These are phyloP conservation scores for Aureobasidium subglaciale DNA, from an alignment of 2,329 filamentous ascomycete genomes.

Conservation along the genomic window DNA sequence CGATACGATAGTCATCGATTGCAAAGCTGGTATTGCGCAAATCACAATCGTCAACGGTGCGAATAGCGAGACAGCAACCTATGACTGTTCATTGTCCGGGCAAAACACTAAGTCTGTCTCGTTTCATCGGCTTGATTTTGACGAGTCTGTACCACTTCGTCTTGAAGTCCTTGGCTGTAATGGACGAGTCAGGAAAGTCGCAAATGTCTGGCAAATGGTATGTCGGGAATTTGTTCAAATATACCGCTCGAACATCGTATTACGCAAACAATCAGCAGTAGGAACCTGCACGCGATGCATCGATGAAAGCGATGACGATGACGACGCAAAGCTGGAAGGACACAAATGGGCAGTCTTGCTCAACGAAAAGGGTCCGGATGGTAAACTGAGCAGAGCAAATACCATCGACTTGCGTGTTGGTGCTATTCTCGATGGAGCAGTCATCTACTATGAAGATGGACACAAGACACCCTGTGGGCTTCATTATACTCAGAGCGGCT, in stretches of 20 bases:
- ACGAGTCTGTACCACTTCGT: not conserved
- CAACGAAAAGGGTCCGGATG: conserved; percentile 24
- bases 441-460: conserved; percentile 41
- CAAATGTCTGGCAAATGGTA: not conserved
- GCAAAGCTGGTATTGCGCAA: not conserved
- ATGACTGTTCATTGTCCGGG: not conserved
- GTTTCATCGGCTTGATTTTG: not conserved
- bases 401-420: conserved; percentile 42
- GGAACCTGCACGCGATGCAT: not conserved
- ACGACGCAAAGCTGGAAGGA: not conserved
- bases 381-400: conserved; percentile 32
- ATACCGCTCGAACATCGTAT: conserved; percentile 32
- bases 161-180: not conserved
- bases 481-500: conserved; percentile 21
- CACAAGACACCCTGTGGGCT: conserved; percentile 38
- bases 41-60: conserved; percentile 21
- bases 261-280: conserved; percentile 34
- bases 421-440: conserved; percentile 38
- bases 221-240: conserved; percentile 29
- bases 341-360: conserved; percentile 16
- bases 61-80: not conserved
- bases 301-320: not conserved
- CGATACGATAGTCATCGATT: not conserved
- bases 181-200: not conserved
- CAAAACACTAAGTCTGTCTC: not conserved